Percentiles rank a stretch among this genome's conserved stretches.
phyloP scores from a whole-genome alignment of 139 green algal species.

The Picochlorum costavermella region DNA sequence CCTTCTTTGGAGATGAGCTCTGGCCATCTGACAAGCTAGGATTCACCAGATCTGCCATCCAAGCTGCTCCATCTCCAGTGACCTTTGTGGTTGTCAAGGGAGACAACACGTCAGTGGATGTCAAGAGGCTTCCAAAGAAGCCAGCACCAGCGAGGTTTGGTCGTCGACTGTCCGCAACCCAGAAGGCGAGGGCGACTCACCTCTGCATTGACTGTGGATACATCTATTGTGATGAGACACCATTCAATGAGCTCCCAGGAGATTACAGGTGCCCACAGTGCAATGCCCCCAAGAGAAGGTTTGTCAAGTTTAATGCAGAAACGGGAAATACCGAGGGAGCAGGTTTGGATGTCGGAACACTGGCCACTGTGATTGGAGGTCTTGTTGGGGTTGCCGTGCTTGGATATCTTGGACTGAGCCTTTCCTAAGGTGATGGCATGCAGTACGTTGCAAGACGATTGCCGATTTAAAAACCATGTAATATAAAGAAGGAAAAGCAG shows the following conservation, averaged over 20 bases:
- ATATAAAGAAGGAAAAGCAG: too few species aligned
- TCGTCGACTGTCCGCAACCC: slow-evolving; percentile 71
- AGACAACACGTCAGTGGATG: slow-evolving; percentile 70
- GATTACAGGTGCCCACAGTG: slow-evolving; percentile 80
- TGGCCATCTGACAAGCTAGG: slow-evolving; percentile 82
- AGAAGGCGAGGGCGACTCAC: slow-evolving; percentile 84
- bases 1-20: slow-evolving; percentile 97
- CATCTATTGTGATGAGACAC: slow-evolving; percentile 39
- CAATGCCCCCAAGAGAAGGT: slow-evolving; percentile 86
- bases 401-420: slow-evolving; percentile 44
- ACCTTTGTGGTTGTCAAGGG: slow-evolving; percentile 64
- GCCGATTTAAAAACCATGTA: too few species aligned
- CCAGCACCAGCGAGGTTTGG: slow-evolving; percentile 82
- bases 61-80: slow-evolving; percentile 60
- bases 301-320: slow-evolving; percentile 78
- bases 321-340: slow-evolving; percentile 39
- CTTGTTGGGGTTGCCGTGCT: slow-evolving; percentile 47
- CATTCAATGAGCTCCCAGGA: slow-evolving; percentile 44
- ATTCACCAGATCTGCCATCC: slow-evolving; percentile 50
- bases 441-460: too few species aligned
- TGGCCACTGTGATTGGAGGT: slow-evolving; percentile 62
- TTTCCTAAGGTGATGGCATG: slow-evolving; percentile 7
- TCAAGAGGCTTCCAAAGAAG: slow-evolving; percentile 91
- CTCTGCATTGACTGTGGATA: slow-evolving; percentile 89
- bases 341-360: slow-evolving; percentile 53